phyloP scores from a whole-genome alignment of 345 rosid genomes.

The Noccaea bulbosa region DNA sequence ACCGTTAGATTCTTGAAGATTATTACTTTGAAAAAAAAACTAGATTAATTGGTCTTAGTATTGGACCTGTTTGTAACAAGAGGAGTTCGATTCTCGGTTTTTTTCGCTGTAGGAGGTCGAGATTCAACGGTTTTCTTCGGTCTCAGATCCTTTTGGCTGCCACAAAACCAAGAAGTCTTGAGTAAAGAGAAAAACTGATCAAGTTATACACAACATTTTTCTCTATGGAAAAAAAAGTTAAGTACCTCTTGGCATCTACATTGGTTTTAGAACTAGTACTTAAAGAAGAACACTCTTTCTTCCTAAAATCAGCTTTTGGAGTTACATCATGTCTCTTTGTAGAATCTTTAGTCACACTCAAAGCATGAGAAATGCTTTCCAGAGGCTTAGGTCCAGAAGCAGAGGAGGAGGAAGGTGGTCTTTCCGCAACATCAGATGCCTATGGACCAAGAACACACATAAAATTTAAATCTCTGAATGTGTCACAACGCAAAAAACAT shows the following conservation, averaged over 20 bases:
- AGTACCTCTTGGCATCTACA: constrained; percentile 58
- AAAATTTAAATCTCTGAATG: constrained; percentile 14
- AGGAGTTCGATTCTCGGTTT: constrained; percentile 47
- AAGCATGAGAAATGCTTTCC: neutral
- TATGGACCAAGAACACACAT: constrained; percentile 26
- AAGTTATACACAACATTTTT: neutral
- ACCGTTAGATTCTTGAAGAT: constrained; percentile 13
- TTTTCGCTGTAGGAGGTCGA: constrained; percentile 45
- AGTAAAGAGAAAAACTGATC: constrained; percentile 8
- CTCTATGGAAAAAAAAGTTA: constrained; percentile 16
- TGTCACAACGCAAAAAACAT: constrained; percentile 16
- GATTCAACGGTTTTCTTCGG: constrained; percentile 52
- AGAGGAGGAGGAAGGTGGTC: constrained; percentile 25
- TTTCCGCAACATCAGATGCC: constrained; percentile 15
- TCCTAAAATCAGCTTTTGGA: constrained; percentile 33
- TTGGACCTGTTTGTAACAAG: constrained; percentile 56
- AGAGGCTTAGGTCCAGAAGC: constrained; percentile 24
- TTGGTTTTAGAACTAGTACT: constrained; percentile 46
- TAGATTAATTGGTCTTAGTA: constrained; percentile 22
- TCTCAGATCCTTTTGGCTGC: constrained; percentile 54
- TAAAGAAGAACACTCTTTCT: constrained; percentile 48
- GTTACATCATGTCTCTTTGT: constrained; percentile 45
- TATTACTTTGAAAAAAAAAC: neutral
- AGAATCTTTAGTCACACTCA: constrained; percentile 23
- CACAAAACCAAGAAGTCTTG: constrained; percentile 33